Evolutionary conservation across 305 asterid genomes (phyloP).

Genomic region (Rubia peregrina): DNA sequence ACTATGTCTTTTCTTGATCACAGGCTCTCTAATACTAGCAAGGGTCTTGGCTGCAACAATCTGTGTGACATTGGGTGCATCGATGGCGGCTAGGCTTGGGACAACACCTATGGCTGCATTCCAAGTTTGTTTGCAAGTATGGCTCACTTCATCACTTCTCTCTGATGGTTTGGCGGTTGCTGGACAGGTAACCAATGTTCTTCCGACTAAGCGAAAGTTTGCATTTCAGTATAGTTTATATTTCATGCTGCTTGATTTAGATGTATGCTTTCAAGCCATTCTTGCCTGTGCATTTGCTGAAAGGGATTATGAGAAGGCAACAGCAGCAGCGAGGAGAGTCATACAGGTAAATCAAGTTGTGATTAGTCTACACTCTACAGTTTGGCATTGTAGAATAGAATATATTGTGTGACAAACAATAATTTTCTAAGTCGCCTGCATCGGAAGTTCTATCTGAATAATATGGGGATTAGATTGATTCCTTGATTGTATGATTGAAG

Average conservation of each 20-base stretch:
- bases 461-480: too few species aligned
- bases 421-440: neutral
- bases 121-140: conserved; percentile 81
- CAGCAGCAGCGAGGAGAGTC: conserved; percentile 74
- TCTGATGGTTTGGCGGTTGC: conserved; percentile 98
- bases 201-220: neutral
- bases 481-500: too few species aligned
- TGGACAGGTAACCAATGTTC: conserved; percentile 57
- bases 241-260: neutral
- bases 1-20: conserved; percentile 4
- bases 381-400: neutral
- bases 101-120: conserved; percentile 88
- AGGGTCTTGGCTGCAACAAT: conserved; percentile 81
- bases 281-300: conserved; percentile 93
- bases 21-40: conserved; percentile 59
- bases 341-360: conserved; percentile 43
- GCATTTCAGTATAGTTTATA: neutral
- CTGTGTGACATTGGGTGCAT: conserved; percentile 84
- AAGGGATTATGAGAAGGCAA: conserved; percentile 72
- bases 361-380: neutral
- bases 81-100: conserved; percentile 85
- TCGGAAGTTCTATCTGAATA: too few species aligned
- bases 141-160: conserved; percentile 86
- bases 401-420: neutral
- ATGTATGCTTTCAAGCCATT: conserved; percentile 47